phyloP scores from a whole-genome alignment of 192 early-diverging fungal species.

The Geosiphon pyriformis region DNA sequence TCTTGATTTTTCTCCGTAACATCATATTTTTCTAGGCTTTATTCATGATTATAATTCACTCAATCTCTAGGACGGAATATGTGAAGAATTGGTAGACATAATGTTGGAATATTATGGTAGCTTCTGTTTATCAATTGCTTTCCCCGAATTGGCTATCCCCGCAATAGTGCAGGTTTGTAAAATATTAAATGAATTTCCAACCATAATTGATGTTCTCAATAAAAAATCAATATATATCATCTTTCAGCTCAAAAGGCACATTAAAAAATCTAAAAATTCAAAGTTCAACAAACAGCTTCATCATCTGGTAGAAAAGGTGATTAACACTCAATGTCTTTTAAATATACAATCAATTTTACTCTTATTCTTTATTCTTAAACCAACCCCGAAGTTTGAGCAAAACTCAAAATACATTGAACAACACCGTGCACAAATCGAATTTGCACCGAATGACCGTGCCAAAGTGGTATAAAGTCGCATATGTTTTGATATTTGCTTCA shows the following conservation, averaged over 20 bases:
- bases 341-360: neutral
- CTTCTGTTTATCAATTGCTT: constrained; percentile 75
- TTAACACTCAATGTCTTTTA: neutral
- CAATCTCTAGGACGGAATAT: constrained; percentile 56
- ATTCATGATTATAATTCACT: neutral
- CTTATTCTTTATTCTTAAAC: neutral
- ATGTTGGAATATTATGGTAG: constrained; percentile 73
- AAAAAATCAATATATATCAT: neutral
- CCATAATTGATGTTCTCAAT: neutral
- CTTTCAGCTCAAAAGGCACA: constrained; percentile 64
- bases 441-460: constrained; percentile 49
- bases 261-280: constrained; percentile 74
- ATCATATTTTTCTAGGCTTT: neutral
- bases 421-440: constrained; percentile 61
- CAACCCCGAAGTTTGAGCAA: constrained; percentile 59
- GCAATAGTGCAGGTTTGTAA: constrained; percentile 63
- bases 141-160: constrained; percentile 91
- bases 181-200: neutral
- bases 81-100: constrained; percentile 69
- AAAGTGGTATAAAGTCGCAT: constrained; percentile 28
- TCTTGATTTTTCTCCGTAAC: constrained; percentile 5
- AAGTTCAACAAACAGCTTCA: constrained; percentile 78
- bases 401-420: constrained; percentile 70
- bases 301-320: constrained; percentile 75
- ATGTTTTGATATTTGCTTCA: neutral